phyloP scores from a whole-genome alignment of 768 basidiomycete species.

The Astraeus odoratus region DNA sequence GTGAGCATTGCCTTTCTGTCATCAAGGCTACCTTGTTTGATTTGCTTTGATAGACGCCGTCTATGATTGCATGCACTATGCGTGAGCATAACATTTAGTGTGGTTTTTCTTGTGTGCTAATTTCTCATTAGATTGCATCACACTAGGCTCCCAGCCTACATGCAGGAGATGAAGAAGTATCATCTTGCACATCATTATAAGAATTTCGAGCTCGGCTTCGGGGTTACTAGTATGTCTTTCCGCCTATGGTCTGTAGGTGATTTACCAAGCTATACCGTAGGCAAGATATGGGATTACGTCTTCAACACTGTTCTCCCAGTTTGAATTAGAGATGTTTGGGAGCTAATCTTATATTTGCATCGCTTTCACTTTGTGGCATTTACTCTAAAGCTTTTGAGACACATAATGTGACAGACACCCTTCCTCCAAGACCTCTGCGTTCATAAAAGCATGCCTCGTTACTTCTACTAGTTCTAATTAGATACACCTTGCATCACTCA shows the following conservation, averaged over 20 bases:
- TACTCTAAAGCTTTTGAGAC: background rate
- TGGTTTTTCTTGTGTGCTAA: conserved; percentile 5
- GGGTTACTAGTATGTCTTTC: conserved; percentile 72
- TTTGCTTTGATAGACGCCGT: conserved; percentile 50
- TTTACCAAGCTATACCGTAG: conserved; percentile 28
- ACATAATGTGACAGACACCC: background rate
- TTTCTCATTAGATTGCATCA: conserved; percentile 61
- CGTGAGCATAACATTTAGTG: conserved; percentile 40
- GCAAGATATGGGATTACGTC: conserved; percentile 91
- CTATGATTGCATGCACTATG: conserved; percentile 91
- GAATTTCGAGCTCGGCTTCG: conserved; percentile 96
- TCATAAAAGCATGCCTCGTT: too few species aligned
- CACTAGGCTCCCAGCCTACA: conserved; percentile 75
- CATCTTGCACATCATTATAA: conserved; percentile 98
- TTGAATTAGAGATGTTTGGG: conserved; percentile 24
- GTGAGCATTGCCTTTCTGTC: conserved; percentile 33
- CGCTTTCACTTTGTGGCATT: background rate
- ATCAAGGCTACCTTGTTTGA: conserved; percentile 4
- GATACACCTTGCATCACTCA: too few species aligned
- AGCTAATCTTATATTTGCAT: background rate
- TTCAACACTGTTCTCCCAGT: conserved; percentile 78
- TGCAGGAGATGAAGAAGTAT: conserved; percentile 93
- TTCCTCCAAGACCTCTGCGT: too few species aligned
- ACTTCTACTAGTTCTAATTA: too few species aligned
- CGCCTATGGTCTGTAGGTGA: background rate